These are phyloP conservation scores for Trapa incisa DNA, from an alignment of 345 rosid species.

Conservation along the genomic window DNA sequence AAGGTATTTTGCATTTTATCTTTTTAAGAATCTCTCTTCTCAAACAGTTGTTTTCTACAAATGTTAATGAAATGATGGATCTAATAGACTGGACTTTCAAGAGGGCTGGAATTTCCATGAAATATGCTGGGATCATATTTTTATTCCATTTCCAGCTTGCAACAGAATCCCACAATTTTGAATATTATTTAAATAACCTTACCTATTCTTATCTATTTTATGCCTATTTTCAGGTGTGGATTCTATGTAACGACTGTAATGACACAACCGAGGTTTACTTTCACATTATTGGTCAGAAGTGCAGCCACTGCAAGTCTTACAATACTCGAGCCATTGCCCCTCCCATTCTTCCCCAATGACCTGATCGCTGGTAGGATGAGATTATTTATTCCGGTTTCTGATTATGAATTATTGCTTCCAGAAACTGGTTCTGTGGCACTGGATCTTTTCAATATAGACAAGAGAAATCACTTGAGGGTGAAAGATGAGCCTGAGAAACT, in stretches of 20 bases:
- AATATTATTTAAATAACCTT: neutral
- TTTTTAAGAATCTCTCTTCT: no score
- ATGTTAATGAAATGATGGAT: no score
- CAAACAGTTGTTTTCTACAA: no score
- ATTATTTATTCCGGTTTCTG: neutral
- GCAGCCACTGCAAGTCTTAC: slow-evolving; percentile 85
- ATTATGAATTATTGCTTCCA: neutral
- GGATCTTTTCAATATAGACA: neutral
- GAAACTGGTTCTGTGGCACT: neutral
- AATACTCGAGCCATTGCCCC: slow-evolving; percentile 75
- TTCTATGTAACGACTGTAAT: slow-evolving; percentile 91
- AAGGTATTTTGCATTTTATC: slow-evolving; percentile 34
- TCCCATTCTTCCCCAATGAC: slow-evolving; percentile 58
- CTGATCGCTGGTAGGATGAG: neutral
- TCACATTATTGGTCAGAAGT: slow-evolving; percentile 86
- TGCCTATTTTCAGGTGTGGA: slow-evolving; percentile 63
- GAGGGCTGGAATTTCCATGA: no score
- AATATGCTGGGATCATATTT: no score
- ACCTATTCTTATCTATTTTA: neutral
- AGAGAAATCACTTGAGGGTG: neutral
- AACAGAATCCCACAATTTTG: neutral
- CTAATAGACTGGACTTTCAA: no score
- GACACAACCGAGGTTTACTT: slow-evolving; percentile 88
- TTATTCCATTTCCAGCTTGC: no score
- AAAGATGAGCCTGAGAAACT: slow-evolving; percentile 3